These are phyloP conservation scores for Periconia digitata DNA, from an alignment of 2,329 filamentous ascomycete genomes.

Conservation along the genomic window DNA sequence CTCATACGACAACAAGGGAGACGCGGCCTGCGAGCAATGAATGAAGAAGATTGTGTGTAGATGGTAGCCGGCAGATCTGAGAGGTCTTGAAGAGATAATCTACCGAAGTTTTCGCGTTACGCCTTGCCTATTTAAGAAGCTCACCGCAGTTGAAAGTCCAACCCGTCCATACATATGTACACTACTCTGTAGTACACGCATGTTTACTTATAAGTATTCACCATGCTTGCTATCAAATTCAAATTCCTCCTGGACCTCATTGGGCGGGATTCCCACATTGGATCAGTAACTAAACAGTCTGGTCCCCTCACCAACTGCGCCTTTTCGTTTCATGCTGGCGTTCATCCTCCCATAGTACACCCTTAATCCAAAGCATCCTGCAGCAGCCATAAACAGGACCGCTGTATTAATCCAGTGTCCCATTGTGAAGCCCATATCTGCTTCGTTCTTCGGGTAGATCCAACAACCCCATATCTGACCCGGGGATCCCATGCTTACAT, in stretches of 20 bases:
- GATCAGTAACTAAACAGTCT: slow-evolving; percentile 4
- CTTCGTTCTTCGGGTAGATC: slow-evolving; percentile 70
- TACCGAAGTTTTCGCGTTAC: too few species aligned
- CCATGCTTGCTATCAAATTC: too few species aligned
- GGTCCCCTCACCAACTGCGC: neutral
- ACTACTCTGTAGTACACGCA: too few species aligned
- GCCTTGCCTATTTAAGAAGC: too few species aligned
- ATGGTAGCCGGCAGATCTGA: too few species aligned
- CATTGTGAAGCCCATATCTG: slow-evolving; percentile 64
- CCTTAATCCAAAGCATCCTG: slow-evolving; percentile 3
- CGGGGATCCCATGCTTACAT: slow-evolving; percentile 67
- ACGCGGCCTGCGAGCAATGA: neutral
- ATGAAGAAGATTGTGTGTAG: neutral
- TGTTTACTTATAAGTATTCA: too few species aligned
- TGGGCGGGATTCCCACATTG: neutral
- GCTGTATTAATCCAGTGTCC: slow-evolving; percentile 65
- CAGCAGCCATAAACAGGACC: slow-evolving; percentile 5
- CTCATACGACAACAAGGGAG: neutral
- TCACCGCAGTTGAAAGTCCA: too few species aligned
- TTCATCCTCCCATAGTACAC: slow-evolving; percentile 6
- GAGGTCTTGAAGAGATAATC: neutral
- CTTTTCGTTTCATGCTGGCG: neutral
- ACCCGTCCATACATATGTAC: too few species aligned
- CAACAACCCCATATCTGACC: slow-evolving; percentile 74
- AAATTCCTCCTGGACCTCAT: too few species aligned